Conservation (phyloP, 768 basidiomycete genomes). For the Tulasnella sp. region DNA sequence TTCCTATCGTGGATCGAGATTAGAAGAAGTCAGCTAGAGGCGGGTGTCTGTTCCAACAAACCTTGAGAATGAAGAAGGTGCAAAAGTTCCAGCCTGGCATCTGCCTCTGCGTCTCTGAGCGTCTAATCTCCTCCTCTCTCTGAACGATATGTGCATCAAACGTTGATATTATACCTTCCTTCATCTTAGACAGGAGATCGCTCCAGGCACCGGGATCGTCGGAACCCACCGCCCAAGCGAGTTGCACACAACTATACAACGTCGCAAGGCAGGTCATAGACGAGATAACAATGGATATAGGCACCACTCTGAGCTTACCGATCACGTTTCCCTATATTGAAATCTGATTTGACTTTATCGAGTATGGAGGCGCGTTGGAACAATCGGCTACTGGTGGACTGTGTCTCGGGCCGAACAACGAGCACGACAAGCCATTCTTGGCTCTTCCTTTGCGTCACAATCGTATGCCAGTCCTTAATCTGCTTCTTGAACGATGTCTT, state of each 20-base stretch:
- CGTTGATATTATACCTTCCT: slow-evolving; percentile 75
- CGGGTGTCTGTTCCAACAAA: slow-evolving; percentile 25
- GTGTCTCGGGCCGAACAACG: slow-evolving; percentile 61
- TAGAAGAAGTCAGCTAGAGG: background rate
- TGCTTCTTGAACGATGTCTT: slow-evolving; percentile 65
- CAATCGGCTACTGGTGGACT: slow-evolving; percentile 48
- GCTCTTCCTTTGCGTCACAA: slow-evolving; percentile 54
- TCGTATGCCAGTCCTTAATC: slow-evolving; percentile 83
- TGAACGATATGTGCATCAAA: slow-evolving; percentile 70
- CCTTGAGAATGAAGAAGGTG: slow-evolving; percentile 93
- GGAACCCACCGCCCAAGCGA: slow-evolving; percentile 60
- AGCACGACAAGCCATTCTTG: slow-evolving; percentile 93
- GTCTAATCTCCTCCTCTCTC: slow-evolving; percentile 81
- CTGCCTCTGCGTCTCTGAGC: slow-evolving; percentile 77
- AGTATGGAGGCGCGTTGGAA: slow-evolving; percentile 79
- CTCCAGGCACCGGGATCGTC: slow-evolving; percentile 77
- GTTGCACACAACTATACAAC: slow-evolving; percentile 58
- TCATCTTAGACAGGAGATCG: slow-evolving; percentile 77
- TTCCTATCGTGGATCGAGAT: slow-evolving; percentile 48
- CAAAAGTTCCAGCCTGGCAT: slow-evolving; percentile 99
- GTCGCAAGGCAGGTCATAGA: background rate
- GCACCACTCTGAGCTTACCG: slow-evolving; percentile 52
- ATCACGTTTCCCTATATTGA: slow-evolving; percentile 81
- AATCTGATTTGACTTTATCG: slow-evolving; percentile 86
- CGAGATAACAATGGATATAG: too few species aligned